A percentile compares a stretch with the other conserved stretches of the same genome.
Conservation (phyloP, 768 basidiomycete species). For the Amanita pseudoporphyria region DNA sequence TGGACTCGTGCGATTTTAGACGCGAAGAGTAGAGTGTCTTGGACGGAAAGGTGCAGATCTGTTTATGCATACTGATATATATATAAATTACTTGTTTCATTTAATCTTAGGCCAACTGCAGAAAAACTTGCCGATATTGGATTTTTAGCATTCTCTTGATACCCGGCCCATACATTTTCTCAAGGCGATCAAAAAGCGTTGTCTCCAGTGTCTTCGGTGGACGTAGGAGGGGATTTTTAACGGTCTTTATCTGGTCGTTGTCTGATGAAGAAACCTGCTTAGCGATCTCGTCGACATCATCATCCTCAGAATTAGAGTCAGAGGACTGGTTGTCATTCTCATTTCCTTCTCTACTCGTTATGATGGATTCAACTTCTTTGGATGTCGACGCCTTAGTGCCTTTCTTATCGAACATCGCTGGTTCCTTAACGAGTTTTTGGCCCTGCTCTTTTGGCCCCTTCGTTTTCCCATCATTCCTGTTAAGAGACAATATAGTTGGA, state of each 20-base stretch:
- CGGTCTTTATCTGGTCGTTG: slow-evolving; percentile 12
- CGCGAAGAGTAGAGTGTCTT: slow-evolving; percentile 67
- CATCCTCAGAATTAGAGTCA: slow-evolving; percentile 5
- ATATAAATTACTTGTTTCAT: neutral
- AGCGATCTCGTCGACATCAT: slow-evolving; percentile 5
- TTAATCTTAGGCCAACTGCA: neutral
- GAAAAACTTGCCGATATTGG: slow-evolving; percentile 66
- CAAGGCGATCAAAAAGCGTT: slow-evolving; percentile 88
- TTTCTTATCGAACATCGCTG: neutral
- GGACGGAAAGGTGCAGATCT: slow-evolving; percentile 83
- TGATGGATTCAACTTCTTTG: neutral
- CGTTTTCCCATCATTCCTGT: slow-evolving; percentile 26
- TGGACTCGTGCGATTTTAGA: slow-evolving; percentile 61
- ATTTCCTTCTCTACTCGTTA: neutral
- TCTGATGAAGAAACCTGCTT: slow-evolving; percentile 3
- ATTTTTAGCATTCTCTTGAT: slow-evolving; percentile 84
- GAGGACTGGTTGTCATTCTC: neutral
- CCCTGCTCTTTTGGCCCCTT: slow-evolving; percentile 7
- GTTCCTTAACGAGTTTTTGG: neutral
- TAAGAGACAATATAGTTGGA: slow-evolving; percentile 76
- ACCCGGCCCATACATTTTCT: slow-evolving; percentile 73
- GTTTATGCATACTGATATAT: slow-evolving; percentile 65
- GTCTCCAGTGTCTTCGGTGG: slow-evolving; percentile 73
- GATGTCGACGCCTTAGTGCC: neutral
- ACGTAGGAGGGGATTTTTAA: slow-evolving; percentile 22